Evolutionary conservation across 192 early-diverging fungal genomes (phyloP), one percentile per base, ranked within the genome.

Genomic region (Blastocladiella britannica): DNA sequence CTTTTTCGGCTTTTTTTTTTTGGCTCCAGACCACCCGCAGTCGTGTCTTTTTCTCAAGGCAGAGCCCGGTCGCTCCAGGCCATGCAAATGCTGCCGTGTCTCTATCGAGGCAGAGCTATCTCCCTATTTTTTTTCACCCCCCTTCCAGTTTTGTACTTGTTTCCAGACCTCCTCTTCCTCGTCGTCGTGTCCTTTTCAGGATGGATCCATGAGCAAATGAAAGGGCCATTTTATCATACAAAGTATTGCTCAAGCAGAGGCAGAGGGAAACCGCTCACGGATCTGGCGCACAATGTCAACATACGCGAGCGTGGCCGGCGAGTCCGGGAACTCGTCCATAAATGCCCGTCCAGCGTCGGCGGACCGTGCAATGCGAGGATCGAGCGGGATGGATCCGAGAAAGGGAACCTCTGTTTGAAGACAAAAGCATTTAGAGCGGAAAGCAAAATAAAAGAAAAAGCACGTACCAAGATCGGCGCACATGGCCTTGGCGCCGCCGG

Each of bases 321-420:
- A 92, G 29, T 91, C 87, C 4, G 85, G 83, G 65, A 80, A 82
- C 28, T 83, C 72, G 37, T 96, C 93, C 65, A 93, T 43, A 62
- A 96, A 96, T 9, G 88, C 87, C 8, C 86, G 66, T 7, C 95
- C 95, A 56, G 69, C 74, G 68, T 98, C 95, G 59, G 88, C 91
- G 8, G 81, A 74, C 37, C 80, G 81, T 57, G 80, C 88, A 22
- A 87, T 82, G 15, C 79, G 68, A 52, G 85, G 85, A 63, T 87
- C 85, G 22, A 88, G 68, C 47, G 84, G 84, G 56, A 88, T 85
- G 27, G 69, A 66, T 28, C 87, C 85, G 25, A 87, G 67, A 53
- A 84, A 72, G 1, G 71, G 66, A 15, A 87, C 63, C 27, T 18
- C 26, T 54, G 26, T 22, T 54, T 7, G 26, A 9, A 22, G 22